Evolutionary conservation across 176 grass and related monocot species (phyloP), one percentile per base, ranked within the genome.

Genomic region (Phragmites australis): DNA sequence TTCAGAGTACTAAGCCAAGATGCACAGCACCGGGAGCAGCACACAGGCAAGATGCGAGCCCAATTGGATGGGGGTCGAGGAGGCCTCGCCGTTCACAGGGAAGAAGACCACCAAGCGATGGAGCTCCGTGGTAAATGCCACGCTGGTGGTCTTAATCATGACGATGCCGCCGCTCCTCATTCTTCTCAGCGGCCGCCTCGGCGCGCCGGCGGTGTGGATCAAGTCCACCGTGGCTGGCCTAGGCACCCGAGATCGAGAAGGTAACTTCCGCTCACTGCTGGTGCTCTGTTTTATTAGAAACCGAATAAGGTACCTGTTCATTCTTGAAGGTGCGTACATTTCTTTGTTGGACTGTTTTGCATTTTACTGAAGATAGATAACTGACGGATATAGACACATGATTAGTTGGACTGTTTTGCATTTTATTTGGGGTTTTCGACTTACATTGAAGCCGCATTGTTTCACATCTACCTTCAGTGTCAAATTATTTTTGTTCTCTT

Each of bases 201-300:
- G 19, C 9, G 8, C 57, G 47, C 76, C 68, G 31, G 7, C 50
- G 41, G 87, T 87, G 25, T 87, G 85, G 72, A 64, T 87, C 80
- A 84, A 74, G 44, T 73, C 81, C 8, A 57, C 81, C 25, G 45
- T 76, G 9, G 18, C 63, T 43, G 11, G 13, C 42, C 27, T 81
- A 15, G 80, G 75, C 19, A 5, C 42, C 19, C 80, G 23, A 19
- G 18, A 6, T 2, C 29, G 14, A 45, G 52, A 57, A 50, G 17
- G 32, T 29, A 34, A 46, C 4, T 11, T 32, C 17, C 54, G 1
- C 19, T 3, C 8, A 72, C 1, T 55, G 17, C 30, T 56, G 65
- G 23, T 56, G 53, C 53, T 56, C 53, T 56, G 9, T 25, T 11
- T 11, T 23, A 9, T 56, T 25, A 56, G 21, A 19, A 55, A 55